Percentiles rank a stretch among this genome's conserved stretches.
Evolutionary conservation across 2,329 filamentous ascomycete species (phyloP).

Genomic region (Scytalidium sp.): DNA sequence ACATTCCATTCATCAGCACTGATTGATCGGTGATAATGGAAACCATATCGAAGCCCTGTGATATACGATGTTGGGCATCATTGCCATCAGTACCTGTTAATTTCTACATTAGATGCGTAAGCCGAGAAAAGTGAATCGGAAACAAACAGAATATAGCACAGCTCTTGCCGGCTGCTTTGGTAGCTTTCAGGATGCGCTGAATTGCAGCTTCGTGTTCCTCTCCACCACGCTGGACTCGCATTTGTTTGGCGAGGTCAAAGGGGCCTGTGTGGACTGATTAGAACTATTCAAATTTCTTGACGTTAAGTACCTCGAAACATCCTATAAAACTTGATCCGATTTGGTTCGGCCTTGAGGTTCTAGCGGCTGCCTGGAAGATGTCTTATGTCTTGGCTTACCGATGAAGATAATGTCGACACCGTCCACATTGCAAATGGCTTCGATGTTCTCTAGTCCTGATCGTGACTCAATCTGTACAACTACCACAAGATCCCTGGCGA

Average conservation of each 20-base stretch:
- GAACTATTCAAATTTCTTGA: too few relatives aligned
- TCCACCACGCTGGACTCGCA: conserved; percentile 29
- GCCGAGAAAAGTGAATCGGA: too few relatives aligned
- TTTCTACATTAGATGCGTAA: too few relatives aligned
- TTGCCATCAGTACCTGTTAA: too few relatives aligned
- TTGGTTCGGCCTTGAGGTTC: neutral
- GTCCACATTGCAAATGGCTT: conserved; percentile 49
- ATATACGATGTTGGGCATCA: too few relatives aligned
- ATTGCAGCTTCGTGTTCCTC: conserved; percentile 30
- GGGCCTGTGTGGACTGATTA: conserved; percentile 22
- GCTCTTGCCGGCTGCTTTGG: conserved; percentile 29
- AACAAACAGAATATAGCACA: too few relatives aligned
- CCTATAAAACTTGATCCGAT: conserved; percentile 13
- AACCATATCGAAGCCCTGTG: too few relatives aligned
- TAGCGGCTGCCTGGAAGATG: conserved; percentile 3
- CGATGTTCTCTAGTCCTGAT: conserved; percentile 54
- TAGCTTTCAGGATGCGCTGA: conserved; percentile 22
- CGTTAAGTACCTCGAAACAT: too few relatives aligned
- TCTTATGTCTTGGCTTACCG: neutral
- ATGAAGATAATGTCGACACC: conserved; percentile 5
- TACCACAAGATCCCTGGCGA: too few relatives aligned
- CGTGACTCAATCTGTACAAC: conserved; percentile 65
- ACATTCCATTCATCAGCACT: too few relatives aligned
- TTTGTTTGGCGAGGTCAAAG: conserved; percentile 21
- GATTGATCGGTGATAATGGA: too few relatives aligned